Conservation (phyloP, 257 asterid species). For the Solanum clarkiae region DNA sequence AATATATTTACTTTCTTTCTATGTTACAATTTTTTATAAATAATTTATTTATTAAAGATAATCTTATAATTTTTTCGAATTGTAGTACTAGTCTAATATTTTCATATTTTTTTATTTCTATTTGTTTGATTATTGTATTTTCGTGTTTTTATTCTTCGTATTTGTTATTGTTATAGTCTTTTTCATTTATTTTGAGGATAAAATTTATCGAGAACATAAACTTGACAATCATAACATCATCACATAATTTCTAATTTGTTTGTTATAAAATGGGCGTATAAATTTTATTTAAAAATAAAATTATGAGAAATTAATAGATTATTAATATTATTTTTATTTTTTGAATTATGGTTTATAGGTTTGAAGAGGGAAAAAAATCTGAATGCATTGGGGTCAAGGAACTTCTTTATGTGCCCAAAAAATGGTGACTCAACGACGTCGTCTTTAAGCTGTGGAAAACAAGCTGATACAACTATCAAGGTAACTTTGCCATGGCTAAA, state of each 20-base stretch:
- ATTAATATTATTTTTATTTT: background rate
- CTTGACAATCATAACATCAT: too few relatives aligned
- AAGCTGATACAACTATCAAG: constrained; percentile 28
- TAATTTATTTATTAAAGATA: background rate
- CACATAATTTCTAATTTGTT: background rate
- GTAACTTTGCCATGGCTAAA: constrained; percentile 40
- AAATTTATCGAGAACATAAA: too few relatives aligned
- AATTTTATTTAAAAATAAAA: background rate
- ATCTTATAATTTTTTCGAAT: too few relatives aligned
- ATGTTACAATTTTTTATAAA: background rate
- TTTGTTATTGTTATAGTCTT: too few relatives aligned
- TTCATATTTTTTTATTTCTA: too few relatives aligned
- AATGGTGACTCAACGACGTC: constrained; percentile 1
- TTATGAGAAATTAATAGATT: background rate
- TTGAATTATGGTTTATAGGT: constrained; percentile 19
- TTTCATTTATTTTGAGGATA: too few relatives aligned
- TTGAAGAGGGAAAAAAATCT: constrained; percentile 52
- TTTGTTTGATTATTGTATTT: too few relatives aligned
- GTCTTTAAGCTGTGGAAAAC: constrained; percentile 39
- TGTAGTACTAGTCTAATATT: too few relatives aligned
- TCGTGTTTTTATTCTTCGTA: too few relatives aligned
- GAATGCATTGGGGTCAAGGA: constrained; percentile 57
- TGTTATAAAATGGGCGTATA: background rate
- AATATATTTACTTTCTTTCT: background rate
- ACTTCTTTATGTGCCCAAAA: constrained; percentile 54